Base-by-base conservation (phyloP, 768 basidiomycete species). In the Suillus weaverae region DNA sequence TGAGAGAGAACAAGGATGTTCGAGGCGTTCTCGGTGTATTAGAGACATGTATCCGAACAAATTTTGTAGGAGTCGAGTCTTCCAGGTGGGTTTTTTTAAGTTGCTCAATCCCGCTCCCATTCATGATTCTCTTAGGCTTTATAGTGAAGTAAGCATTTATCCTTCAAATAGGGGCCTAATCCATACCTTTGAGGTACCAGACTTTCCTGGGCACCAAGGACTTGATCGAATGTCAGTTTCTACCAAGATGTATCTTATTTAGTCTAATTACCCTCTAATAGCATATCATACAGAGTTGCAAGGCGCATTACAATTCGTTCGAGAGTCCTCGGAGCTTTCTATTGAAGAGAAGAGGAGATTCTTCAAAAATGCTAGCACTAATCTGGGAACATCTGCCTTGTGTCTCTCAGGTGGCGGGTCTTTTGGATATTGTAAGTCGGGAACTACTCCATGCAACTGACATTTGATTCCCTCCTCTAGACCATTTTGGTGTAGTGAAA, bases 341-440 rank as follows among this genome's bases (percentile, higher is more conserved):
- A 79, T 87, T 16, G 93, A 97, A 63, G 95, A 98, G 78, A 99
- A 98, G 80, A 86, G 86, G 68, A 85, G 89, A 11, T 98, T 99
- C 74, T 99, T 97, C 81, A 91, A 91, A 73, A 89, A 85, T 66
- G 86, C 90, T 53, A 95, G 93, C 73, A 90, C 91, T 56, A 96
- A 97, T 78, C 83, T 96, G 13, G 97, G 97, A 74, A 87, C 91
- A 4, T 91, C 92, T 46, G 97, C 97, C 0, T 79, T 99, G 5
- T 99, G 97, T 76, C 83, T 99, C 13, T 95, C 92, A n/a, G 97
- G 97, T 18, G 97, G 97, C 7, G 97, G 93, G 9, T 89, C 90
- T 1, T 97, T 98, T 73, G 95, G 95, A 10, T 97, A 97, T 74
- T 98, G 94, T 90, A 76, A 72, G 87, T 70, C n/a, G 30, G 35